A percentile compares a stretch with the other conserved stretches of the same genome.
Evolutionary conservation across 2,329 filamentous ascomycete genomes (phyloP).

Genomic region (Hyphodiscus sp.): DNA sequence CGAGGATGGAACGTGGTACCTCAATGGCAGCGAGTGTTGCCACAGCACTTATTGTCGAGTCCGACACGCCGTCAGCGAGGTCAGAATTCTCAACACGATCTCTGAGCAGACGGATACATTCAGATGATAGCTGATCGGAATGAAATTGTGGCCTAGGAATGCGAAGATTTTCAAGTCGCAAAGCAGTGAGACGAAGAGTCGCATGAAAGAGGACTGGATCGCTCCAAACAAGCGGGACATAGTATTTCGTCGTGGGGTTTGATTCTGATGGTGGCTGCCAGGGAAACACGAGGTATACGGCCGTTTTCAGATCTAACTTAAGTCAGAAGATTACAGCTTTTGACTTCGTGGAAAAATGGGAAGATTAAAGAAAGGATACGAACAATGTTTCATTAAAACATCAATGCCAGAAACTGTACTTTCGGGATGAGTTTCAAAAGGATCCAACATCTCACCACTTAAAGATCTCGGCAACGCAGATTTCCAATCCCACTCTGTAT

Average conservation of each 20-base stretch:
- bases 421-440: slow-evolving; percentile 8
- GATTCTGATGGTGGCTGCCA: slow-evolving; percentile 14
- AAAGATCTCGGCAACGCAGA: background rate
- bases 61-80: background rate
- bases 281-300: slow-evolving; percentile 10
- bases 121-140: background rate
- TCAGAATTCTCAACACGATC: slow-evolving; percentile 6
- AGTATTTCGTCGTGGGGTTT: slow-evolving; percentile 13
- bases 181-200: slow-evolving; percentile 6
- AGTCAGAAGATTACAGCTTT: background rate
- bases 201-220: slow-evolving; percentile 11
- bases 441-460: slow-evolving; percentile 7
- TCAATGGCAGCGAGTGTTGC: slow-evolving; percentile 13
- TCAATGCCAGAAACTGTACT: slow-evolving; percentile 9
- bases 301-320: slow-evolving; percentile 8
- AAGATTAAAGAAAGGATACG: background rate
- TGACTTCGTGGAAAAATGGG: background rate
- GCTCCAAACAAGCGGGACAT: slow-evolving; percentile 10
- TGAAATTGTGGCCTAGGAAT: background rate
- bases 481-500: background rate
- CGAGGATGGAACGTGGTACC: background rate
- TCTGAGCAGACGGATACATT: slow-evolving; percentile 8
- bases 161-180: background rate
- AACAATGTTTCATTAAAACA: slow-evolving; percentile 14
- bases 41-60: slow-evolving; percentile 14